These are phyloP conservation scores for Chlorella vulgaris DNA, from an alignment of 139 green algal genomes.

Conservation along the genomic window DNA sequence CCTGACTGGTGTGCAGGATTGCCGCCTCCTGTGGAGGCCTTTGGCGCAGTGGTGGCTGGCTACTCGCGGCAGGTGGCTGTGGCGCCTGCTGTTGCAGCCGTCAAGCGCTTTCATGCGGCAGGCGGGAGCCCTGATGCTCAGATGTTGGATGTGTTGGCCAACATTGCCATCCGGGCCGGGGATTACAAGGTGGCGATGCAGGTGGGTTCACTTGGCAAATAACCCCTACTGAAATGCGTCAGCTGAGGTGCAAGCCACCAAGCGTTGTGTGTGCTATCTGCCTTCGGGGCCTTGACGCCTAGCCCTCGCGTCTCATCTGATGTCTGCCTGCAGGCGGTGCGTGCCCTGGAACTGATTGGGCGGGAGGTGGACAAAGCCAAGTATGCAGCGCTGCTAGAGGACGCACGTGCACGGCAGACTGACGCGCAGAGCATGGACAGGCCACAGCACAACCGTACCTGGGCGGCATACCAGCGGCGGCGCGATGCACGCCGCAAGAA, in stretches of 20 bases:
- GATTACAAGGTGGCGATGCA: slow-evolving; percentile 61
- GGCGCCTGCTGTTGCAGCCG: slow-evolving; percentile 33
- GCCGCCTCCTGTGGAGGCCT: slow-evolving; percentile 47
- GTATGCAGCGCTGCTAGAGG: slow-evolving; percentile 46
- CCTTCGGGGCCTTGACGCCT: too few species aligned
- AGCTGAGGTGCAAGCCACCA: not conserved
- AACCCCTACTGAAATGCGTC: too few species aligned
- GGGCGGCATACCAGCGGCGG: slow-evolving; percentile 24
- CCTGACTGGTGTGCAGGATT: slow-evolving; percentile 18
- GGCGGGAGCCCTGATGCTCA: slow-evolving; percentile 57
- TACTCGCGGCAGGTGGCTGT: slow-evolving; percentile 47
- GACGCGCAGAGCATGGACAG: not conserved
- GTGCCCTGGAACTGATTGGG: slow-evolving; percentile 66
- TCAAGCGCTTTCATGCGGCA: slow-evolving; percentile 57
- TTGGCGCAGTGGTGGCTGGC: slow-evolving; percentile 51
- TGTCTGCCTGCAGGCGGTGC: slow-evolving; percentile 51
- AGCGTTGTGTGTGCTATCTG: not conserved
- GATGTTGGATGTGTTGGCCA: slow-evolving; percentile 67
- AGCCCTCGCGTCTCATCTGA: too few species aligned
- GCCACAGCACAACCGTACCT: slow-evolving; percentile 1
- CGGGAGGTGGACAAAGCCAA: slow-evolving; percentile 45
- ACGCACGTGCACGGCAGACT: not conserved
- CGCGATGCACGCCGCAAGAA: slow-evolving; percentile 26
- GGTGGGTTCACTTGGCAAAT: too few species aligned
- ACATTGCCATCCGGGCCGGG: slow-evolving; percentile 46